These are phyloP conservation scores for Rosa chinensis DNA, from an alignment of 306 rosid species.

Conservation along the genomic window DNA sequence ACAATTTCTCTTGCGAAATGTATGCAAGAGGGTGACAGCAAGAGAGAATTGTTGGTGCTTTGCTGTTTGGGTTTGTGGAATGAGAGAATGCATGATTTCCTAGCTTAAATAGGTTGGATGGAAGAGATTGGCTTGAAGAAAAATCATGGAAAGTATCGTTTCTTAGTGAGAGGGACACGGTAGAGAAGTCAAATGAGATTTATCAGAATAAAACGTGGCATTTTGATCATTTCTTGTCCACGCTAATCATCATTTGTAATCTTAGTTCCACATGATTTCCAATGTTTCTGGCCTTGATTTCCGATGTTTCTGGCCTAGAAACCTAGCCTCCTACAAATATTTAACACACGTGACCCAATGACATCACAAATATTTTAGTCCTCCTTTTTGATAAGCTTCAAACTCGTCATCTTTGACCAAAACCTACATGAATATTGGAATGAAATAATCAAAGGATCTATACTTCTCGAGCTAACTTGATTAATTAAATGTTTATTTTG, in stretches of 20 bases:
- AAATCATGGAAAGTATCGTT: slow-evolving; percentile 1
- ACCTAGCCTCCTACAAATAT: not conserved
- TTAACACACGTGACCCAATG: not conserved
- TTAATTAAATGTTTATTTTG: not conserved
- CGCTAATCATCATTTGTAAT: not conserved
- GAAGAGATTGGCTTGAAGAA: slow-evolving; percentile 32
- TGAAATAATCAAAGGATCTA: not conserved
- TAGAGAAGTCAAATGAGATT: slow-evolving; percentile 29
- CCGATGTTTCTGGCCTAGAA: slow-evolving; percentile 4
- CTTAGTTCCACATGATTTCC: slow-evolving; percentile 11
- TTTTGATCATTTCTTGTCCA: slow-evolving; percentile 19
- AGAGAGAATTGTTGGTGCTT: not conserved
- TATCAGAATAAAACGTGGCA: slow-evolving; percentile 21
- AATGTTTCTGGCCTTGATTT: not conserved
- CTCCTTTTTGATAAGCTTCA: not conserved
- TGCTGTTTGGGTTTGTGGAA: slow-evolving; percentile 7
- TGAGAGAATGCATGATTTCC: not conserved
- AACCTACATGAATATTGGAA: not conserved
- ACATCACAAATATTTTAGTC: not conserved
- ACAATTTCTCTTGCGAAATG: not conserved
- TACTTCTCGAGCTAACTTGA: not conserved
- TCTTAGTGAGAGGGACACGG: slow-evolving; percentile 5
- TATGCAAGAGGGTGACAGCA: not conserved
- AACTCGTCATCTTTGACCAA: not conserved
- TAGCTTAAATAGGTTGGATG: slow-evolving; percentile 26